phyloP scores from a whole-genome alignment of 1,139 yeast genomes.

The Saccharomyces hybrid region DNA sequence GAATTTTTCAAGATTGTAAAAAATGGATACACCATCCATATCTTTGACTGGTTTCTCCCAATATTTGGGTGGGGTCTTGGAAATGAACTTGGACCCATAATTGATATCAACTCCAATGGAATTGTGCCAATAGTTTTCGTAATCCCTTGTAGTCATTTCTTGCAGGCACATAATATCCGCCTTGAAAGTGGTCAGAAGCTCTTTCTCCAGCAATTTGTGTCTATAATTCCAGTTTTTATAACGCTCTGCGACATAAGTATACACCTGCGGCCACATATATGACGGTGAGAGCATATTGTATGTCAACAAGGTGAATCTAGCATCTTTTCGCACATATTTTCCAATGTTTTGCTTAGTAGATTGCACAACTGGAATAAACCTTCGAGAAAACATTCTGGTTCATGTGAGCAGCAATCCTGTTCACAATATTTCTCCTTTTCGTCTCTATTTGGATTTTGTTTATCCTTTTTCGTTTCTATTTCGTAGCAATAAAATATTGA shows the following conservation, averaged over 20 bases:
- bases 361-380: slow-evolving; percentile 10
- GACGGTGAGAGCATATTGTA: slow-evolving; percentile 49
- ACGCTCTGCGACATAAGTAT: slow-evolving; percentile 40
- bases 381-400: slow-evolving; percentile 11
- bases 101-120: slow-evolving; percentile 24
- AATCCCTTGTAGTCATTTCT: slow-evolving; percentile 47
- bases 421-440: background rate
- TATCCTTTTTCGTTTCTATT: background rate
- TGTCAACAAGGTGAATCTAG: slow-evolving; percentile 32
- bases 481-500: background rate
- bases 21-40: slow-evolving; percentile 53
- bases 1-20: slow-evolving; percentile 41
- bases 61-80: slow-evolving; percentile 43
- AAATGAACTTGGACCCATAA: slow-evolving; percentile 40
- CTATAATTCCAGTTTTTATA: slow-evolving; percentile 44
- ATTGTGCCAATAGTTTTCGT: slow-evolving; percentile 38
- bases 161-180: slow-evolving; percentile 56
- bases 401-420: background rate
- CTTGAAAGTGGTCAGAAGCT: slow-evolving; percentile 34
- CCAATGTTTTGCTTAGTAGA: background rate
- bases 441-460: background rate
- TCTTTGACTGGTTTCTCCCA: slow-evolving; percentile 40
- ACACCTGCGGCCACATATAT: slow-evolving; percentile 51
- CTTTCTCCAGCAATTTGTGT: slow-evolving; percentile 38
- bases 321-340: background rate